Base-by-base conservation (phyloP, 2,329 filamentous ascomycete species). In the Monosporascus sp. region DNA sequence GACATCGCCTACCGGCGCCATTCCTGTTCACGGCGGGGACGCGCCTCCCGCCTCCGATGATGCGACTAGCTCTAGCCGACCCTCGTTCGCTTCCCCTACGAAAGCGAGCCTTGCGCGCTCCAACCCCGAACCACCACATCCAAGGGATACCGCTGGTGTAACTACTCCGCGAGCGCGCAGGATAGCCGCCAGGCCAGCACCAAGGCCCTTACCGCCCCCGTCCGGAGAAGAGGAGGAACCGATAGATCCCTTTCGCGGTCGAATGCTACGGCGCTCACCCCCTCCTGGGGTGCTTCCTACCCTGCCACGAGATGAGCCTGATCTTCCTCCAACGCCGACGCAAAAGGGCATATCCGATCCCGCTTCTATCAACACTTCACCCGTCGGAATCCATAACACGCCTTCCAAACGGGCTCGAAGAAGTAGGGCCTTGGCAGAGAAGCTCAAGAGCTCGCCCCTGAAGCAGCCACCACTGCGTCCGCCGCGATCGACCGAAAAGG, bases 81-180 rank as follows among this genome's bases (percentile, higher is more conserved):
- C 80, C 1, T 86, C 84, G 1, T 88, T 84, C 63, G 81, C 81
- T 51, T 86, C 84, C n/a, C 84, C 86, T 0, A 87, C 84, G 0
- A 82, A 77, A 63, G 77, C 84, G 14, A 88, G 83, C 60, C 69
- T 87, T 15, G 74, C 83, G 53, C 79, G 81, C 57, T 78, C 81
- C 47, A 81, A 86, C 55, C 81, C 84, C 0, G 77, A 83, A 42
- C 48, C 53, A 34, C 54, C 37, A 31, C 65, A 60, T 47, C 56
- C 62, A 3, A 51, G 56, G 61, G 55, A 57, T 61, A 44, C 46
- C 57, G 64, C 59, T 5, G 73, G 71, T 18, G 65, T 63, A 2
- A 62, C 74, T 60, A 61, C 68, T 8, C 65, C 64, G 4, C 64
- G 66, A 18, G 72, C 74, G 0, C 67, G 68, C 52, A 71, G 74